A percentile compares a stretch with the other conserved stretches of the same genome.
Conservation (phyloP, 768 basidiomycete genomes). For the Panaeolus cyanescens region DNA sequence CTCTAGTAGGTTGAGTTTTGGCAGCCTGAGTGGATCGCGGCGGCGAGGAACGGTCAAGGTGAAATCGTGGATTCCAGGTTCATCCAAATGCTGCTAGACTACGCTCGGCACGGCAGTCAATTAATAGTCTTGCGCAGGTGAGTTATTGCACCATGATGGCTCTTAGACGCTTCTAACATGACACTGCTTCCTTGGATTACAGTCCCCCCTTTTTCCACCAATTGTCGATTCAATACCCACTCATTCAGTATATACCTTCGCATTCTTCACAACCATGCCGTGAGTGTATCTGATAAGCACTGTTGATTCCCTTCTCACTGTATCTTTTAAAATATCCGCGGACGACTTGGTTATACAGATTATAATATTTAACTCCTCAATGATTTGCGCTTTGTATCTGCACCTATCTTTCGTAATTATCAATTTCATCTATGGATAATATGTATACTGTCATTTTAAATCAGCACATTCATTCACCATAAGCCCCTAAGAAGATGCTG, state of each 20-base stretch:
- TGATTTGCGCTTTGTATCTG: constrained; percentile 15
- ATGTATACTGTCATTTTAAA: constrained; percentile 28
- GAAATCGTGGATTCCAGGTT: constrained; percentile 63
- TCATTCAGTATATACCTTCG: constrained; percentile 20
- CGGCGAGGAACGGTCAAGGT: constrained; percentile 60
- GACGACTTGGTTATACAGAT: constrained; percentile 13
- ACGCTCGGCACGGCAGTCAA: background rate
- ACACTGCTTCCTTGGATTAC: constrained; percentile 3
- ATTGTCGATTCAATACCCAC: constrained; percentile 17
- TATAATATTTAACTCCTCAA: constrained; percentile 12
- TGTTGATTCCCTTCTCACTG: constrained; percentile 11
- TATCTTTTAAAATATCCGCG: constrained; percentile 14
- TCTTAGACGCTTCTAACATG: constrained; percentile 11
- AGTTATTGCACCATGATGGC: background rate
- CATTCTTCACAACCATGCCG: constrained; percentile 18
- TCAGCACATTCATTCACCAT: constrained; percentile 15
- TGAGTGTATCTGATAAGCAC: constrained; percentile 15
- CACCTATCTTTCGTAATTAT: constrained; percentile 20
- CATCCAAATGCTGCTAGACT: constrained; percentile 62
- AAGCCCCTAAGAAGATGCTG: background rate
- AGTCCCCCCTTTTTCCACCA: constrained; percentile 3
- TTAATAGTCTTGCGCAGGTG: constrained; percentile 6
- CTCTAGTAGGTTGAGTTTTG: constrained; percentile 87
- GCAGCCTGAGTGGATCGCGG: constrained; percentile 72
- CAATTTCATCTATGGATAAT: constrained; percentile 37